These are phyloP conservation scores for Leccinellum rugosiceps DNA, from an alignment of 768 basidiomycete genomes.

Conservation along the genomic window DNA sequence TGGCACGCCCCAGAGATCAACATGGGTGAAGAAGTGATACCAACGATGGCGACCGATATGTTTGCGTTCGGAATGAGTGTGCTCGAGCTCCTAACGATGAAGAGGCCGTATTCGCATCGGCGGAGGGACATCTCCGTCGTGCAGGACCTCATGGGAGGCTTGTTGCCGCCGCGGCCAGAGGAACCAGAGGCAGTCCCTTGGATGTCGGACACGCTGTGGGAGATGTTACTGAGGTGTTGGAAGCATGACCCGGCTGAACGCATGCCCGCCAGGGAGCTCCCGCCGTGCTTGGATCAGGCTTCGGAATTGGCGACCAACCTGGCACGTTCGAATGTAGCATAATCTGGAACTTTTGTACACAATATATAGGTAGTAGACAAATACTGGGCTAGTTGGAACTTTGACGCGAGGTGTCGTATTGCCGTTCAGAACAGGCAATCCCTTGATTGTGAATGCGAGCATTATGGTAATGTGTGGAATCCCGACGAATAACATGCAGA, in stretches of 20 bases:
- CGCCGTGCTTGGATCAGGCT: conserved; percentile 8
- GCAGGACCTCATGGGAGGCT: conserved; percentile 37
- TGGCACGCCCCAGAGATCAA: conserved; percentile 65
- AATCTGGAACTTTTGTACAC: not conserved
- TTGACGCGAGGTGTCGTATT: not conserved
- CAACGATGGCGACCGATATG: conserved; percentile 48
- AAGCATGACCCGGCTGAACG: conserved; percentile 34
- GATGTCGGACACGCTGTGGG: conserved; percentile 50
- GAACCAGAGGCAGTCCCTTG: conserved; percentile 32
- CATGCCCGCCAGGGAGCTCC: conserved; percentile 40
- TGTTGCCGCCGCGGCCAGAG: conserved; percentile 44
- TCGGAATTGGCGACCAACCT: not conserved
- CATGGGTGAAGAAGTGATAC: conserved; percentile 38
- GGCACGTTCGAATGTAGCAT: not conserved
- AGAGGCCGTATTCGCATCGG: conserved; percentile 47
- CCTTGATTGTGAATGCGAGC: conserved; percentile 32
- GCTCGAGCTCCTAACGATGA: conserved; percentile 54
- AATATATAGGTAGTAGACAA: not conserved
- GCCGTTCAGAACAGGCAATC: conserved; percentile 14
- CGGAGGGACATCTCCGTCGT: conserved; percentile 51
- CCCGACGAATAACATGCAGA: conserved; percentile 37
- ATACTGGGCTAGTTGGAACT: not conserved
- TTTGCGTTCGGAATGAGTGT: conserved; percentile 62
- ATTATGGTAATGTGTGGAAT: conserved; percentile 37
- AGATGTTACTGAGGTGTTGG: conserved; percentile 47